Evolutionary conservation across 768 basidiomycete species (phyloP), one percentile per base, ranked within the genome.

Genomic region (Tricholoma bakamatsutake): DNA sequence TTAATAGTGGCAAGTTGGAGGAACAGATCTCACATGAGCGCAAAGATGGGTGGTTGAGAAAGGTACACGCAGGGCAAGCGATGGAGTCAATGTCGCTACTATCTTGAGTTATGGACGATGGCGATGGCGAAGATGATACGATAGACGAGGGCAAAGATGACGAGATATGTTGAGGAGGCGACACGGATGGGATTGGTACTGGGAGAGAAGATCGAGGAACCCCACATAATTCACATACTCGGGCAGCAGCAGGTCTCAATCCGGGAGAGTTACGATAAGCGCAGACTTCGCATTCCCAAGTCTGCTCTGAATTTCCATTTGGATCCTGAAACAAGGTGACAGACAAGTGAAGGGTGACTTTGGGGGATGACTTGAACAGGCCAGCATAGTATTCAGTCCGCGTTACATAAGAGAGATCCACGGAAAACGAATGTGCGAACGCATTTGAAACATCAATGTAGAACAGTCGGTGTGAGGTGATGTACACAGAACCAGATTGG

Each of bases 231-330:
- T 73, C 76, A 65, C 94, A 97, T 64, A 85, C 74, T n/a, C 76
- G 77, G 2, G 87, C 79, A 17, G 82, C 81, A 1, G 81, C 74
- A 15, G 86, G 85, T 66, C 86, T 89, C 33, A 84, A 74, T 1
- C 88, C 88, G 31, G 87, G 85, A 2, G 87, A 80, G 69, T 96
- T 97, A 30, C 81, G 80, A 64, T 85, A 87, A 30, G 81, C 89
- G 68, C 95, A 98, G n/a, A 98, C 87, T 37, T 83, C 81, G 63
- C 95, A 98, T 66, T 86, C 79, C 93, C 93, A 95, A 57, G 74
- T 83, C 56, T 68, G 64, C 63, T 68, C 67, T 57, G 61, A 43
- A 30, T 67, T 62, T 60, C 68, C 60, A 33, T 52, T 57, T 17
- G 62, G 49, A 31, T 53, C 58, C 55, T 66, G 55, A 61, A 62